A percentile compares a stretch with the other conserved stretches of the same genome.
Conservation (phyloP, 2,329 filamentous ascomycete genomes). For the Pyrenophora graminea region DNA sequence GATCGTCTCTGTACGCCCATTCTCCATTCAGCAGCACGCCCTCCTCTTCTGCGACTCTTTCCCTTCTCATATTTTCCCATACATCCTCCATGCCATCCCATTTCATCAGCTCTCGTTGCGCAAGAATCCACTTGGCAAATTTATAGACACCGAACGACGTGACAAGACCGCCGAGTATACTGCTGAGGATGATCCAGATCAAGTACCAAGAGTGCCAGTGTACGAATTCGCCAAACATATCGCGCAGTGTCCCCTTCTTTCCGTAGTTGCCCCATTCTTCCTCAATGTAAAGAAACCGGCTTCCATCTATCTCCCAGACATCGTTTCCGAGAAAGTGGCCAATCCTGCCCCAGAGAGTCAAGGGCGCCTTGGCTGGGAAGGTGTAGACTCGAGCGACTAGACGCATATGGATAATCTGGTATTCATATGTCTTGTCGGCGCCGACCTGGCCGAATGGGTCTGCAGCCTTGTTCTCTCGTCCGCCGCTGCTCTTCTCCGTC, state of each 20-base stretch:
- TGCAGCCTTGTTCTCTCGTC: conserved; percentile 14
- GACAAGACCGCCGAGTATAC: conserved; percentile 23
- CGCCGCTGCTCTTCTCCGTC: conserved; percentile 6
- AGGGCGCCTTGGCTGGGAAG: conserved; percentile 17
- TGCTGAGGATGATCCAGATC: conserved; percentile 27
- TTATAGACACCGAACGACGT: conserved; percentile 25
- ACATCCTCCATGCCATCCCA: conserved; percentile 44
- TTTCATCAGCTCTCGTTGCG: conserved; percentile 35
- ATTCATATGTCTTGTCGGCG: conserved; percentile 26
- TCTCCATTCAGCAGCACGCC: conserved; percentile 22
- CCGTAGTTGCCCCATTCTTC: conserved; percentile 40
- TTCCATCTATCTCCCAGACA: conserved; percentile 27
- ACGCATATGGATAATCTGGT: conserved; percentile 30
- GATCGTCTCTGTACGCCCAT: conserved; percentile 32
- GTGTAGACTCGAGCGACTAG: conserved; percentile 28
- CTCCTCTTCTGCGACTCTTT: conserved; percentile 28
- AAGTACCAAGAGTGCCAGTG: conserved; percentile 32
- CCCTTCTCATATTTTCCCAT: conserved; percentile 35
- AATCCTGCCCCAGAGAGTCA: conserved; percentile 24
- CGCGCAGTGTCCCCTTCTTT: conserved; percentile 36
- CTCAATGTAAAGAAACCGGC: conserved; percentile 30
- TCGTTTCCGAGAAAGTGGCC: conserved; percentile 37
- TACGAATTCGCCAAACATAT: conserved; percentile 30
- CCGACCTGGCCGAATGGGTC: conserved; percentile 24
- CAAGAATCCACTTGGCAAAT: conserved; percentile 23